Percentiles rank a stretch among this genome's conserved stretches.
Evolutionary conservation across 1,284 basidiomycete species (phyloP).

Genomic region (Meripilus lineatus): DNA sequence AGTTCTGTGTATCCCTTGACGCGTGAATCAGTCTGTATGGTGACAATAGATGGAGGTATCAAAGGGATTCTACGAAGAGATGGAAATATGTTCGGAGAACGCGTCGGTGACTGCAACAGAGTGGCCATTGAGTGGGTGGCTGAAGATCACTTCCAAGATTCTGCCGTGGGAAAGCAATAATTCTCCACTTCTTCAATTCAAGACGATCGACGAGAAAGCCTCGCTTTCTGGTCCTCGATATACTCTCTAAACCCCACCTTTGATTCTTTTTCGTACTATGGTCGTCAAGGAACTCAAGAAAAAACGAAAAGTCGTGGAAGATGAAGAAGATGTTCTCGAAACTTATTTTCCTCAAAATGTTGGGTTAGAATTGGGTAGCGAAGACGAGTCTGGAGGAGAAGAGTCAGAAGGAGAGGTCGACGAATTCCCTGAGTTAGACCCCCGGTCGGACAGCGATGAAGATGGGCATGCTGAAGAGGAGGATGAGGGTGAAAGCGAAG

Average conservation of each 20-base stretch:
- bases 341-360: constrained; percentile 36
- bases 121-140: no score
- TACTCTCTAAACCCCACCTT: background rate
- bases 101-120: no score
- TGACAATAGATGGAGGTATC: no score
- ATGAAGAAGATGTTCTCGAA: constrained; percentile 19
- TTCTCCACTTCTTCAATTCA: background rate
- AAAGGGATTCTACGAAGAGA: constrained; percentile 16
- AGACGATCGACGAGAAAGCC: background rate
- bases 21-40: no score
- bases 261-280: constrained; percentile 15
- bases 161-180: background rate
- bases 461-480: constrained; percentile 28
- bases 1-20: no score
- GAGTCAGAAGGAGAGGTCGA: constrained; percentile 41
- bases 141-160: background rate
- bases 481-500: constrained; percentile 33
- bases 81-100: no score
- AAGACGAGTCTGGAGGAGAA: constrained; percentile 57
- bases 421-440: constrained; percentile 55
- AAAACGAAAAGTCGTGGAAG: constrained; percentile 52
- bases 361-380: constrained; percentile 63
- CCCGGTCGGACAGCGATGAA: constrained; percentile 44
- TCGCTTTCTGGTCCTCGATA: background rate
- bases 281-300: constrained; percentile 35